These are phyloP conservation scores for Aspergillus sp. DNA, from an alignment of 2,329 filamentous ascomycete genomes.

Conservation along the genomic window DNA sequence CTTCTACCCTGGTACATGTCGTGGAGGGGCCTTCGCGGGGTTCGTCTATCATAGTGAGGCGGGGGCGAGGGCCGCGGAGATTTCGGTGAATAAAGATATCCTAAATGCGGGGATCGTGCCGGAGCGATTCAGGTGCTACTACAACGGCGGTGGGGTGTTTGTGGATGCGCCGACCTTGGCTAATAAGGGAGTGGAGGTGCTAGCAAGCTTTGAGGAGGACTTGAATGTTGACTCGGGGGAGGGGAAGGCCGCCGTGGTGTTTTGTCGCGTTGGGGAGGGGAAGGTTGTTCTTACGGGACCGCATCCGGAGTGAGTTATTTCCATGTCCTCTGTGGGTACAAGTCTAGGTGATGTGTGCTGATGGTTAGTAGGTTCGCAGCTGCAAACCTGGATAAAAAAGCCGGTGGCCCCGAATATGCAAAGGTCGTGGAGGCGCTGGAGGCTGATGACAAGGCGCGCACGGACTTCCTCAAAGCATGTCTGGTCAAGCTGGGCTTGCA, in stretches of 20 bases:
- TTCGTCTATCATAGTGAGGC: constrained; percentile 89
- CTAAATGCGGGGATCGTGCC: constrained; percentile 59
- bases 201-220: constrained; percentile 76
- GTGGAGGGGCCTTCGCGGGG: constrained; percentile 82
- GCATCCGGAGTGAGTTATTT: constrained; percentile 77
- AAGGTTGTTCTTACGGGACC: constrained; percentile 78
- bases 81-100: constrained; percentile 64
- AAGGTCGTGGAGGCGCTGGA: constrained; percentile 68
- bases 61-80: constrained; percentile 71
- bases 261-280: constrained; percentile 79
- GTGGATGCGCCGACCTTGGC: constrained; percentile 69
- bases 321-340: not conserved
- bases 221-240: constrained; percentile 75
- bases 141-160: constrained; percentile 93
- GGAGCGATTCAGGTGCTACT: constrained; percentile 73
- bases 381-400: constrained; percentile 70
- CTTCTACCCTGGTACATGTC: constrained; percentile 84
- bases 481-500: constrained; percentile 79
- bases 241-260: constrained; percentile 76
- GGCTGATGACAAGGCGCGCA: constrained; percentile 68
- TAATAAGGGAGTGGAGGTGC: constrained; percentile 70
- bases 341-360: not conserved
- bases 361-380: constrained; percentile 69
- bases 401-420: constrained; percentile 68
- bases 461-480: constrained; percentile 76